These are phyloP conservation scores for Andrographis paniculata DNA, from an alignment of 305 asterid genomes.

Conservation along the genomic window DNA sequence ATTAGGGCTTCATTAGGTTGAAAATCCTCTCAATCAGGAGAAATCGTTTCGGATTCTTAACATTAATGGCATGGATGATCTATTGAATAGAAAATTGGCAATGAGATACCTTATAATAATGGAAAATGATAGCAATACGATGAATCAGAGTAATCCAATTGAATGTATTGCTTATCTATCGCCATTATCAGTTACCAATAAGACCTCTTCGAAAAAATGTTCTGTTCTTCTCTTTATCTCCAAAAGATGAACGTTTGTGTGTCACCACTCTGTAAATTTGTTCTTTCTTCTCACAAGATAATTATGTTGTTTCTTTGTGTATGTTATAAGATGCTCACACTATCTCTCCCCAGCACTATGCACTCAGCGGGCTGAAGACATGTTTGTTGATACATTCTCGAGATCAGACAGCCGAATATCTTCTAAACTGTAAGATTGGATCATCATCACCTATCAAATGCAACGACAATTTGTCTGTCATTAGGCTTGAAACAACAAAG, in stretches of 20 bases:
- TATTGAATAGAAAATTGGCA: too few relatives aligned
- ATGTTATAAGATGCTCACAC: neutral
- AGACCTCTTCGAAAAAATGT: too few relatives aligned
- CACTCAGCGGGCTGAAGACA: constrained; percentile 71
- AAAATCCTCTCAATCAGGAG: too few relatives aligned
- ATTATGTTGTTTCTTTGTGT: constrained; percentile 2
- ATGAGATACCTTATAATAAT: too few relatives aligned
- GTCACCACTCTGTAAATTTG: neutral
- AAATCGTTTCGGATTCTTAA: too few relatives aligned
- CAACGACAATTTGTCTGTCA: constrained; percentile 57
- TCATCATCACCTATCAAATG: constrained; percentile 49
- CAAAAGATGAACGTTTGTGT: too few relatives aligned
- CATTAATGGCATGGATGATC: too few relatives aligned
- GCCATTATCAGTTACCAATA: neutral
- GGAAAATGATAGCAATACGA: neutral
- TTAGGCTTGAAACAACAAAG: constrained; percentile 85
- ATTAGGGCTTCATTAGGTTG: neutral
- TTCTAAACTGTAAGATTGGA: constrained; percentile 77
- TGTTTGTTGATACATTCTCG: constrained; percentile 84
- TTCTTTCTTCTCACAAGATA: neutral
- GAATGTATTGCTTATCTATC: neutral
- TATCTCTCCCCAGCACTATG: constrained; percentile 60
- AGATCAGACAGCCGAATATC: constrained; percentile 76
- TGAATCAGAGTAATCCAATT: neutral
- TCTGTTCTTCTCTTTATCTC: too few relatives aligned